A percentile compares a stretch with the other conserved stretches of the same genome.
Conservation (phyloP, 2,329 filamentous ascomycete species). For the Fusarium illudens region DNA sequence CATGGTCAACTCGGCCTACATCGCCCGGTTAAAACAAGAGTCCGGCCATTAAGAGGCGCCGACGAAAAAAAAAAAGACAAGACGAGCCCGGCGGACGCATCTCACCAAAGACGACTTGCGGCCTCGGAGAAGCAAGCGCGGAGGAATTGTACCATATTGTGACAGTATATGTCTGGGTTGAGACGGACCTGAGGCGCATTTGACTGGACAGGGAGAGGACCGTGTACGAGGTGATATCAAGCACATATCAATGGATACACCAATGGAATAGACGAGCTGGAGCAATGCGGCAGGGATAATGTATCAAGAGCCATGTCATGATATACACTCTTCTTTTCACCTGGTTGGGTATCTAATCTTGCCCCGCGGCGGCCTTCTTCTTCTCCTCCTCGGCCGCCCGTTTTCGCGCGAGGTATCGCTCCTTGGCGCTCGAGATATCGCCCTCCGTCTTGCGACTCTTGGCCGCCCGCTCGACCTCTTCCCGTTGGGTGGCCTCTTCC, state of each 20-base stretch:
- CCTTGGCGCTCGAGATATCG: conserved; percentile 80
- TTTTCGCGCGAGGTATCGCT: conserved; percentile 82
- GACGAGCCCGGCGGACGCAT: background rate
- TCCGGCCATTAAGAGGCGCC: conserved; percentile 38
- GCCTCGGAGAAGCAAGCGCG: background rate
- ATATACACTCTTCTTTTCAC: conserved; percentile 26
- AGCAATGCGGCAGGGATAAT: conserved; percentile 23
- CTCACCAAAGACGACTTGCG: conserved; percentile 11
- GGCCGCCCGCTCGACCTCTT: conserved; percentile 67
- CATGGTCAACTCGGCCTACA: conserved; percentile 73
- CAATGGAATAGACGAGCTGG: conserved; percentile 29
- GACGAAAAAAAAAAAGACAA: background rate
- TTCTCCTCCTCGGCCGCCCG: conserved; percentile 75
- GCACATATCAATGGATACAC: conserved; percentile 24
- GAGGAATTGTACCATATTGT: conserved; percentile 42
- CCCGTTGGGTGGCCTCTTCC: conserved; percentile 71
- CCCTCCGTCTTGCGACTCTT: conserved; percentile 82
- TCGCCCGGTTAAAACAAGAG: conserved; percentile 70
- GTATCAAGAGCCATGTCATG: conserved; percentile 28
- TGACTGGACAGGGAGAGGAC: conserved; percentile 1
- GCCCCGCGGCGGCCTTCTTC: conserved; percentile 49
- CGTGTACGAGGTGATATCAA: conserved; percentile 15
- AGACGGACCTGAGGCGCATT: background rate
- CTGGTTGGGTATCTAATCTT: conserved; percentile 44
- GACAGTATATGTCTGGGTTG: conserved; percentile 29